phyloP scores from a whole-genome alignment of 257 asterid species.

The Solanum chmielewskii region DNA sequence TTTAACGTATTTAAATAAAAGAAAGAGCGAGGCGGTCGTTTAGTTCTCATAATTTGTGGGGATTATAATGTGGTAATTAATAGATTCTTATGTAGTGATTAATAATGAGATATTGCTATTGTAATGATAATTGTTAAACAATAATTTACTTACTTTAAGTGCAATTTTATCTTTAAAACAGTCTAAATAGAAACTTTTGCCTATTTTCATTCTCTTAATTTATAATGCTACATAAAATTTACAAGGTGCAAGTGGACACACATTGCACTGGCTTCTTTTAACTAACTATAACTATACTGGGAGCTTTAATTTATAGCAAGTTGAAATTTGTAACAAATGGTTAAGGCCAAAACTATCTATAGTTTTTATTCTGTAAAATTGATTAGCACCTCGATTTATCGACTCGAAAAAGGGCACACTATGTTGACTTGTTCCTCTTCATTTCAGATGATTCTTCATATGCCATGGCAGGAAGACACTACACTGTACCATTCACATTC shows the following conservation, averaged over 20 bases:
- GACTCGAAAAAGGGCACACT: not conserved
- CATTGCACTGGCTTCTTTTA: not conserved
- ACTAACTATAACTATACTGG: not conserved
- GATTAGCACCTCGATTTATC: not conserved
- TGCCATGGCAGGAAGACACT: not conserved
- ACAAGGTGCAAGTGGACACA: not conserved
- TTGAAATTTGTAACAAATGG: not conserved
- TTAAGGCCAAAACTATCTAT: not conserved
- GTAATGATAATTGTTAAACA: not conserved
- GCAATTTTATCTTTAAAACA: not conserved
- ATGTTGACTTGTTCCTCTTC: not conserved
- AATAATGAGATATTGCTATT: not conserved
- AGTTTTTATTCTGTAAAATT: conserved; percentile 4
- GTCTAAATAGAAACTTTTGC: not conserved
- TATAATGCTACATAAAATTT: not conserved
- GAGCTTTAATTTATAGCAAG: not conserved
- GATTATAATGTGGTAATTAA: not conserved
- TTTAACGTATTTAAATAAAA: not conserved
- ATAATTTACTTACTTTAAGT: not conserved
- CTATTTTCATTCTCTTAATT: not conserved
- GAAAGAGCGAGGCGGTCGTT: not conserved
- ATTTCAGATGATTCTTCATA: not conserved
- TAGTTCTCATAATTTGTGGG: not conserved
- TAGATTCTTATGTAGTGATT: not conserved
- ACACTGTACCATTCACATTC: conserved; percentile 20